A percentile compares a stretch with the other conserved stretches of the same genome.
phyloP scores from a whole-genome alignment of 176 grass and related monocot species.

The Guadua angustifolia region DNA sequence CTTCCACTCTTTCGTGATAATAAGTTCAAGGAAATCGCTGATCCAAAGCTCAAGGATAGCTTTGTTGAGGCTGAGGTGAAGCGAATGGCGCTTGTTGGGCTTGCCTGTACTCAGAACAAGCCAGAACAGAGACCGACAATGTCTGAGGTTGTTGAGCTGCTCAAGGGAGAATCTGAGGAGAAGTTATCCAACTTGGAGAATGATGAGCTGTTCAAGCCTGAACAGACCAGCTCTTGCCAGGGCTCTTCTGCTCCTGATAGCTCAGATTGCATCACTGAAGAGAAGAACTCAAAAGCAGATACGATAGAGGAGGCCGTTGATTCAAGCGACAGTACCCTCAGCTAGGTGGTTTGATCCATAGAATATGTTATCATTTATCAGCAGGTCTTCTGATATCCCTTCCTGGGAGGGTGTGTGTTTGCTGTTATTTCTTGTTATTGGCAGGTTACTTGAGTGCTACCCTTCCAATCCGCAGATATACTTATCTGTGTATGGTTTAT shows the following conservation, averaged over 20 bases:
- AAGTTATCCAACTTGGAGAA: conserved; percentile 71
- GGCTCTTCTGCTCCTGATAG: conserved; percentile 33
- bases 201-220: conserved; percentile 61
- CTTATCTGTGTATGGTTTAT: conserved; percentile 30
- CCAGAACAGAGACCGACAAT: conserved; percentile 77
- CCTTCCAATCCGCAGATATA: conserved; percentile 29
- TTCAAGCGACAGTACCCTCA: conserved; percentile 49
- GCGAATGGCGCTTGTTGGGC: conserved; percentile 70
- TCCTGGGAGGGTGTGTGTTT: conserved; percentile 20
- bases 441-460: conserved; percentile 26
- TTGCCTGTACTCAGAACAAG: conserved; percentile 62
- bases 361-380: neutral
- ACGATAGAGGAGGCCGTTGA: conserved; percentile 48
- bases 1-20: conserved; percentile 60
- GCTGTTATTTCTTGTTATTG: conserved; percentile 36
- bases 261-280: conserved; percentile 53
- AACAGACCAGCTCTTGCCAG: conserved; percentile 29
- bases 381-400: neutral
- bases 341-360: conserved; percentile 54
- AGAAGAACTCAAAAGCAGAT: conserved; percentile 61
- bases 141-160: conserved; percentile 73
- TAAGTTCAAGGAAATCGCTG: conserved; percentile 78
- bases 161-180: conserved; percentile 74
- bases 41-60: conserved; percentile 63
- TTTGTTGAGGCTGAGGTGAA: conserved; percentile 69